Base-by-base conservation (phyloP, 805 yeast genomes). In the Kluyveromyces aestuarii region DNA sequence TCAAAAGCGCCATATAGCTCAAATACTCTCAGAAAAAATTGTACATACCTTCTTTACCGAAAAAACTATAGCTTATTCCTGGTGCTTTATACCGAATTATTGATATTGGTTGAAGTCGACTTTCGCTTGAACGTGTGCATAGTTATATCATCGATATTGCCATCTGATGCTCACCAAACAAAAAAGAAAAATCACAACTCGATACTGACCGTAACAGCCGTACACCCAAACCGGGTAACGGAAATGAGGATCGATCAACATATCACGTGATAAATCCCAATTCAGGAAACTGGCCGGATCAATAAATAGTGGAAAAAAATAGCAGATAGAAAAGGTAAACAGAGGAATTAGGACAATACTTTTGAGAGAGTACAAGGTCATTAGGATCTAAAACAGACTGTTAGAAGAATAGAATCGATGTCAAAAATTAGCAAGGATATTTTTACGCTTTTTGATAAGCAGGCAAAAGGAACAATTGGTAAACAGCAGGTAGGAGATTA, bases 401-500 rank as follows among this genome's bases (percentile, higher is more conserved):
- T 5, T 10, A 11, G 7, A 11, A 11, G 35, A 30, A 3, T 30
- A 7, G 14, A 7, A 11, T 7, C 11, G 14, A 43, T 43, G 45
- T 43, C 69, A n/a, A 70, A 68, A 53, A 67, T 72, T 27, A 70
- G 70, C 73, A 88, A 87, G 71, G 97, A 93, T 76, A 96, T 97
- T 21, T 93, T 93, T 69, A 93, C 98, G 11, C 80, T 93, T 42
- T 93, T 91, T 64, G 99, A 93, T 72, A 90, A 89, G 71, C 87
- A 90, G 64, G 98, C 96, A 27, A 87, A 91, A 37, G 99, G 98
- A 16, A 78, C 82, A 66, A 93, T 93, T 48, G 81, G 96, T 14
- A 74, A 78, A 52, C 86, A 84, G 53, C 82, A 86, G 52, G 76
- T 93, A 45, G 99, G 98, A 36, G 99, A 93, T 63, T 77, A 93